phyloP scores from a whole-genome alignment of 148 eudicot genomes.

The Rhododendron simsii region DNA sequence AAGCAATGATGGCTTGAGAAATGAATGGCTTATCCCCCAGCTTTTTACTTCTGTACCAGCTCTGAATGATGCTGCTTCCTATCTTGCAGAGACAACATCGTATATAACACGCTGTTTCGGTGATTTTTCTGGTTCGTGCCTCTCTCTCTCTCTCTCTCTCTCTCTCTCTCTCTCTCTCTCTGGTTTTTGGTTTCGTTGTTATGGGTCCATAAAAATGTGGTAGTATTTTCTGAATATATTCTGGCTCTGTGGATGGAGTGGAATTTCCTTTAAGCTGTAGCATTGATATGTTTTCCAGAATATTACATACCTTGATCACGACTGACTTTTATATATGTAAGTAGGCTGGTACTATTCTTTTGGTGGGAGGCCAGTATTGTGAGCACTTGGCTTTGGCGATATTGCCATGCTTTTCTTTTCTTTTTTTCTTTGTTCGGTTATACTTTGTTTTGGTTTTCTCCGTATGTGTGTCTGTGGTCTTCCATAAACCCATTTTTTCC shows the following conservation, averaged over 20 bases:
- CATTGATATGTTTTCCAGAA: neutral
- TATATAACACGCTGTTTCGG: constrained; percentile 62
- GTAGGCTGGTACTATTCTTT: neutral
- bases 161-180: neutral
- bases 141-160: neutral
- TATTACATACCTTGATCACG: neutral
- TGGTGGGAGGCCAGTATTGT: constrained; percentile 4
- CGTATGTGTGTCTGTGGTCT: neutral
- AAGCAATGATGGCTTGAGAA: constrained; percentile 29
- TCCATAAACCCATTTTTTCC: neutral
- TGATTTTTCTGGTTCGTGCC: constrained; percentile 44
- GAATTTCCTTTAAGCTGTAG: neutral
- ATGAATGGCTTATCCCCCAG: constrained; percentile 47
- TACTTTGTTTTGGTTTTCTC: neutral
- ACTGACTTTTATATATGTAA: neutral
- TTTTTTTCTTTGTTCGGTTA: neutral
- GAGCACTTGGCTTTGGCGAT: neutral
- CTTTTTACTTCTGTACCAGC: constrained; percentile 67
- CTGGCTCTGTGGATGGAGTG: neutral
- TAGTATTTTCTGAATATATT: neutral
- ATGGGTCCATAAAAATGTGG: neutral
- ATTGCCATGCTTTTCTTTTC: neutral
- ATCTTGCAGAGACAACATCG: constrained; percentile 71
- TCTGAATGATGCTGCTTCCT: constrained; percentile 75
- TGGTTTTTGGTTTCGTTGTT: neutral